Percentiles rank a stretch among this genome's conserved stretches.
phyloP scores from a whole-genome alignment of 2,329 filamentous ascomycete genomes.

The Phyllosticta citribraziliensis region DNA sequence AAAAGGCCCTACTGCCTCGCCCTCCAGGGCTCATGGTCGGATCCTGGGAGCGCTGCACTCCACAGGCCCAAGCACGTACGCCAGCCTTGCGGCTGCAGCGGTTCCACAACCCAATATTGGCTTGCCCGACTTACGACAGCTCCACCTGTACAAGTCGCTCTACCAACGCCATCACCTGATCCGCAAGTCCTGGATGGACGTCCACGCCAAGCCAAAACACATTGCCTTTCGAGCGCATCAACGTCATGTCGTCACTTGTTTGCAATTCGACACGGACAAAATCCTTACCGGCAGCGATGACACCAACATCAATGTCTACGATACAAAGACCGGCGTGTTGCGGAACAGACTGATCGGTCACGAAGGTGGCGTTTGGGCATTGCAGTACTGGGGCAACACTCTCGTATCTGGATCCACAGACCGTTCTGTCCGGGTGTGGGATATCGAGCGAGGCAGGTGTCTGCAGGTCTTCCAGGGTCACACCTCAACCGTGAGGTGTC shows the following conservation, averaged over 20 bases:
- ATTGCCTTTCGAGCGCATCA: conserved; percentile 95
- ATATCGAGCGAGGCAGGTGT: conserved; percentile 85
- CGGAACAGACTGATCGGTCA: conserved; percentile 81
- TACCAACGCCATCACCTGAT: conserved; percentile 91
- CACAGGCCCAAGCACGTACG: conserved; percentile 75
- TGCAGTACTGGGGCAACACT: conserved; percentile 92
- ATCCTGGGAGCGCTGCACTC: conserved; percentile 40
- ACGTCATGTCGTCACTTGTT: conserved; percentile 90
- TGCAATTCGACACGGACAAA: conserved; percentile 97
- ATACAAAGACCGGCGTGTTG: conserved; percentile 85
- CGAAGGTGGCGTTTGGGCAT: conserved; percentile 93
- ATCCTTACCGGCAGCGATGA: conserved; percentile 97
- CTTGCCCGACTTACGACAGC: conserved; percentile 63
- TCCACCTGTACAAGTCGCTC: conserved; percentile 93
- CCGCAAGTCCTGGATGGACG: conserved; percentile 79
- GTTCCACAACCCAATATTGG: conserved; percentile 76
- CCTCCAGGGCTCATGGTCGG: conserved; percentile 27
- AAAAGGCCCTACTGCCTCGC: conserved; percentile 39
- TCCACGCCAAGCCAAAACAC: conserved; percentile 73
- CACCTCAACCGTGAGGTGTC: conserved; percentile 89
- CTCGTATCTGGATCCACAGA: conserved; percentile 95
- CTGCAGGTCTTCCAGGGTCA: conserved; percentile 96
- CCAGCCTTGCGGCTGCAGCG: conserved; percentile 71
- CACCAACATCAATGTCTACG: conserved; percentile 94
- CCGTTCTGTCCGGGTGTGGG: conserved; percentile 97